Base-by-base conservation (phyloP, 352 stramenopile species). In the Pythium monospermum region DNA sequence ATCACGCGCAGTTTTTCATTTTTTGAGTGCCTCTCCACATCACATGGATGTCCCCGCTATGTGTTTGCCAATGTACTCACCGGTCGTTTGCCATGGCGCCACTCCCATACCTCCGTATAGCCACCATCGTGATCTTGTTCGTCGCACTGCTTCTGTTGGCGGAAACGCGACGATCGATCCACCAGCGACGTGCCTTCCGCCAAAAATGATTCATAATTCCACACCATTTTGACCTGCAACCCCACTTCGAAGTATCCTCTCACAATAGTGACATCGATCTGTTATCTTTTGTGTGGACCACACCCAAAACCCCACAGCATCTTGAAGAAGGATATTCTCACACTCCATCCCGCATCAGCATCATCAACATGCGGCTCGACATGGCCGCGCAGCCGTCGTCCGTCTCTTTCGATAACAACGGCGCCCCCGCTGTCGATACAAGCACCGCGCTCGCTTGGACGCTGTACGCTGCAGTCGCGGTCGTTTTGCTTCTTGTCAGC, bases 381-480 rank as follows among this genome's bases (percentile, higher is more conserved):
- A 27, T 51, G 11, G 25, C 39, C 12, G 25, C 35, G 40, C 55
- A 4, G 19, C 8, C 33, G 12, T n/a, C 6, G 6, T 23, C 11
- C n/a, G n/a, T n/a, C n/a, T n/a, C n/a, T n/a, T n/a, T n/a, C n/a
- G n/a, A n/a, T n/a, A 1, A 32, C 41, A 43, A 27, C 25, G 6
- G 30, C 11, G 19, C 40, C 4, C 25, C 28, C 0, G 13, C 36
- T 13, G 36, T 59, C 54, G 57, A 82, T 57, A 59, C 66, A 21
- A 66, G 66, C 27, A 39, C 69, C 33, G 58, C 81, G 42, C 54
- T 80, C 40, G 60, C 51, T 15, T 91, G 81, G 78, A 30, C 82
- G 22, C 60, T 85, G 45, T 91, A 89, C 60, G 72, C 70, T 19
- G 71, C 67, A 46, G 72, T 89, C 33, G 78, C 65, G 23, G 39